phyloP scores from a whole-genome alignment of 1,284 basidiomycete genomes.

The Rhodofomes roseus region DNA sequence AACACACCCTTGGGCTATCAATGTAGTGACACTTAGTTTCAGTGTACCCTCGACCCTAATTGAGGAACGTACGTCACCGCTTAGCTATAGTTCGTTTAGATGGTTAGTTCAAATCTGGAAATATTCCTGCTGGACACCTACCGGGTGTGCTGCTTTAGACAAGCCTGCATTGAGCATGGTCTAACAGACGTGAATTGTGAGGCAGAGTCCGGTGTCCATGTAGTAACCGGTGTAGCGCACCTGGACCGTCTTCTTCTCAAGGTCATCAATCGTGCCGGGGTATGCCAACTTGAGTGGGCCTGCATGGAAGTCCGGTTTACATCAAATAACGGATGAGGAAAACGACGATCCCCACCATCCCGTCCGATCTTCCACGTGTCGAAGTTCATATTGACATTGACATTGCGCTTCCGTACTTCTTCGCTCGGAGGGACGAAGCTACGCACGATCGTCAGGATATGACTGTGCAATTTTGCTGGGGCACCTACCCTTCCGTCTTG shows the following conservation, averaged over 20 bases:
- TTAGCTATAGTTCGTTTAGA: constrained; percentile 13
- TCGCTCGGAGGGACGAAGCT: constrained; percentile 20
- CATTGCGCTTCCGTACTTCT: constrained; percentile 13
- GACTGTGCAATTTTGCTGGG: background rate
- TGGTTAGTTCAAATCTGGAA: background rate
- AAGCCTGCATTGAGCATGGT: constrained; percentile 24
- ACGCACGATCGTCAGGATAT: background rate
- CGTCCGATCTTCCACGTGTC: constrained; percentile 17
- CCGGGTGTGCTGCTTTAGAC: constrained; percentile 15
- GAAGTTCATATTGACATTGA: constrained; percentile 10
- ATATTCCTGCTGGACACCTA: background rate
- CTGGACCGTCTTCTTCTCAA: constrained; percentile 20
- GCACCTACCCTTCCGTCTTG: constrained; percentile 15
- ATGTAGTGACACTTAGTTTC: background rate
- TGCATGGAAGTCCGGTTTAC: background rate
- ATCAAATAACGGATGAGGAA: background rate
- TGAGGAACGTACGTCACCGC: constrained; percentile 22
- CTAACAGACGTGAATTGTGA: constrained; percentile 10
- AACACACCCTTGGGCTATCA: constrained; percentile 23
- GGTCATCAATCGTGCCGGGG: constrained; percentile 18
- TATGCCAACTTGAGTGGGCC: constrained; percentile 19
- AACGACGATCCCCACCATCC: constrained; percentile 10
- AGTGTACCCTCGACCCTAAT: no score
- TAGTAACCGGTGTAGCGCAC: constrained; percentile 1
- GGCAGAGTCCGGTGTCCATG: no score